Percentiles rank a stretch among this genome's conserved stretches.
phyloP scores from a whole-genome alignment of 1,284 basidiomycete species.

The Trichosporon sp. region DNA sequence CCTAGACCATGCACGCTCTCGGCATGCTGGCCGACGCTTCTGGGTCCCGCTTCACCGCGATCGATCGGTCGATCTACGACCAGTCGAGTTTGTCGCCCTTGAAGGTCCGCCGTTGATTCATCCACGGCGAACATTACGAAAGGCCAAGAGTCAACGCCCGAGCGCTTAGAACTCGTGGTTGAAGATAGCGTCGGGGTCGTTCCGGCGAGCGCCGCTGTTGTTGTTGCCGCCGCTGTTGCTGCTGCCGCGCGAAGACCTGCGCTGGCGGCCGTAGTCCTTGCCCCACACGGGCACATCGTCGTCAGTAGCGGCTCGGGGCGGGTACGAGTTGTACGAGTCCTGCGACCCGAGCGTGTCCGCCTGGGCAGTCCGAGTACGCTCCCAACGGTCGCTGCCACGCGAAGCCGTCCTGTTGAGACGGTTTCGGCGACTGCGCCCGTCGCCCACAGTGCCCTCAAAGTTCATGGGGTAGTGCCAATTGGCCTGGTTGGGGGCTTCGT shows the following conservation, averaged over 20 bases:
- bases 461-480: slow-evolving; percentile 50
- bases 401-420: slow-evolving; percentile 15
- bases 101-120: no score
- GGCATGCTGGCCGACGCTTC: neutral
- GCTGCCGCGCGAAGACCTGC: slow-evolving; percentile 20
- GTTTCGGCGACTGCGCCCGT: slow-evolving; percentile 24
- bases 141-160: no score
- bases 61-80: neutral
- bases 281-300: slow-evolving; percentile 50
- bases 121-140: no score
- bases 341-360: slow-evolving; percentile 9
- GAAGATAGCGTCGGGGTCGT: slow-evolving; percentile 29
- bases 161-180: slow-evolving; percentile 34
- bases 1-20: no score
- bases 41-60: neutral
- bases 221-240: neutral
- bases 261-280: slow-evolving; percentile 44
- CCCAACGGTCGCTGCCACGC: slow-evolving; percentile 33
- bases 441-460: slow-evolving; percentile 45
- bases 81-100: no score
- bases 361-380: slow-evolving; percentile 30
- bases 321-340: slow-evolving; percentile 27
- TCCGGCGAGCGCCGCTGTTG: slow-evolving; percentile 3
- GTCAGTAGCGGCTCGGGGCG: slow-evolving; percentile 35
- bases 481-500: slow-evolving; percentile 45